Evolutionary conservation across 345 rosid genomes (phyloP).

Genomic region (Eutrema yunnanense): DNA sequence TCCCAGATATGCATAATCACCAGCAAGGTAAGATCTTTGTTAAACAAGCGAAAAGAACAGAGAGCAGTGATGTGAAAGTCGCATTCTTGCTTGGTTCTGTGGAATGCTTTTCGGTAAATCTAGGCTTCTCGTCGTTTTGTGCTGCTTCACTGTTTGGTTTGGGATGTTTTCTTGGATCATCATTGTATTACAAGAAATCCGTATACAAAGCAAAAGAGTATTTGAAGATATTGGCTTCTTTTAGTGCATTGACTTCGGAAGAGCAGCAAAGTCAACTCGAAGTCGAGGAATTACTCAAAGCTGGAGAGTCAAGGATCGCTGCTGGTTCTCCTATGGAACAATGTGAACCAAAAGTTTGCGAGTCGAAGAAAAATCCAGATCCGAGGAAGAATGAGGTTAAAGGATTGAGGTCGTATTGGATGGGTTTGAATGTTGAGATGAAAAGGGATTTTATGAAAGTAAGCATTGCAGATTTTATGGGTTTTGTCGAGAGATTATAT

Average conservation of each 20-base stretch:
- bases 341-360: not conserved
- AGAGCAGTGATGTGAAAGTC: not conserved
- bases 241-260: no score
- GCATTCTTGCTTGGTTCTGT: not conserved
- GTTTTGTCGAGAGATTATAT: no score
- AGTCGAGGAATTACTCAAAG: not conserved
- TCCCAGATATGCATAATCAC: no score
- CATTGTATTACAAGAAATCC: conserved; percentile 6
- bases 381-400: not conserved
- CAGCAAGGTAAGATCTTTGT: not conserved
- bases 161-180: not conserved
- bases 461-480: no score
- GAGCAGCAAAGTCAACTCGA: no score
- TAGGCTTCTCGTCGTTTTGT: not conserved
- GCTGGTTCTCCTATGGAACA: not conserved
- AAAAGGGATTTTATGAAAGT: no score
- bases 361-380: not conserved
- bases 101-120: not conserved
- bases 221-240: no score
- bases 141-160: not conserved
- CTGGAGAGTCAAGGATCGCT: not conserved
- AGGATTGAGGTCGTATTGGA: no score
- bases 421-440: no score
- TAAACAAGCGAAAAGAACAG: not conserved
- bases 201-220: not conserved